phyloP scores from a whole-genome alignment of 805 yeast genomes.

The Myxozyma monticola region DNA sequence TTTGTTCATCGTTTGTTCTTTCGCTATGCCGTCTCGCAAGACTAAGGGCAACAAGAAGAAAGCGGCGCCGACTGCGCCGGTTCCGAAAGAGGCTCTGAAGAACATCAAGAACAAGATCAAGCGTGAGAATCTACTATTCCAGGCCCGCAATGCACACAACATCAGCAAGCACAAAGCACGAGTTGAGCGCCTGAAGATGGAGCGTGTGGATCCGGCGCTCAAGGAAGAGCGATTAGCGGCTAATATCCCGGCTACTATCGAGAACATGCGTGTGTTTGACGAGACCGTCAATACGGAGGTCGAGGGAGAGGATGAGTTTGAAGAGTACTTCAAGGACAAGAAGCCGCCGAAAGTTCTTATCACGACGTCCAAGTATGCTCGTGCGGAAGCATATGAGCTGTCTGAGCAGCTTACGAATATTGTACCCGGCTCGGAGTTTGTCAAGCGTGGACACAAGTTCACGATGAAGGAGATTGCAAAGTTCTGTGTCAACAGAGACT shows the following conservation, averaged over 20 bases:
- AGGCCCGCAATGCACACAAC: slow-evolving; percentile 39
- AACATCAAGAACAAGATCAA: slow-evolving; percentile 26
- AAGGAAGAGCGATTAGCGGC: slow-evolving; percentile 74
- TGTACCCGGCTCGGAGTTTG: slow-evolving; percentile 80
- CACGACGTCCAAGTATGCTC: slow-evolving; percentile 86
- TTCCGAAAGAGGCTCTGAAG: slow-evolving; percentile 14
- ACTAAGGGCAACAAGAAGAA: slow-evolving; percentile 15
- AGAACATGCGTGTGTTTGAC: slow-evolving; percentile 78
- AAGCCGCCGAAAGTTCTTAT: slow-evolving; percentile 81
- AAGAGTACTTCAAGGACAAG: slow-evolving; percentile 52
- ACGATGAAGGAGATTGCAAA: slow-evolving; percentile 83
- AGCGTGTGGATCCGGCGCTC: slow-evolving; percentile 76
- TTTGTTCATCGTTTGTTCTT: too few species aligned
- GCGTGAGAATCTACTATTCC: slow-evolving; percentile 23
- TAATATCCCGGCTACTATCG: slow-evolving; percentile 81
- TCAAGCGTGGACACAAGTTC: slow-evolving; percentile 82
- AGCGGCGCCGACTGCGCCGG: slow-evolving; percentile 9
- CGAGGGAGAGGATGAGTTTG: slow-evolving; percentile 55
- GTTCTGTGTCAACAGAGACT: slow-evolving; percentile 77
- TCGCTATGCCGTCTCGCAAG: slow-evolving; percentile 26
- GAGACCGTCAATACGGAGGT: slow-evolving; percentile 62
- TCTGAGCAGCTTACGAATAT: slow-evolving; percentile 83
- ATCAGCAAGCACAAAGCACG: slow-evolving; percentile 76
- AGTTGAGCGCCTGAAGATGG: slow-evolving; percentile 83
- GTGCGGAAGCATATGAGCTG: slow-evolving; percentile 83